A percentile compares a stretch with the other conserved stretches of the same genome.
phyloP scores from a whole-genome alignment of 73 alveolate species.

The Symbiodinium pilosum region DNA sequence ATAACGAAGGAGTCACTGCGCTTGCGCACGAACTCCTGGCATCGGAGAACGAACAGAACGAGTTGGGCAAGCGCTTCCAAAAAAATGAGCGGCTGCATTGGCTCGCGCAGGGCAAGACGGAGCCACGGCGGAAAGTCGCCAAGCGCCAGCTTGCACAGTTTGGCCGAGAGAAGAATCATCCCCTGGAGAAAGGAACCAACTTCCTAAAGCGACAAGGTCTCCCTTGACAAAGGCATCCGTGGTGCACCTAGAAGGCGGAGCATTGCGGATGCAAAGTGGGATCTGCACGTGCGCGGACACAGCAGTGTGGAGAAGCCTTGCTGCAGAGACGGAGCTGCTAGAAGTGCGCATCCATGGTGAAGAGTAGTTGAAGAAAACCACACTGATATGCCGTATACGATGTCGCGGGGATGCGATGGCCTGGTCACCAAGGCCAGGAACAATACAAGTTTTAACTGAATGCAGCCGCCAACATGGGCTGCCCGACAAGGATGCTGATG shows the following conservation, averaged over 20 bases:
- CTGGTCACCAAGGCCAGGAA: background rate
- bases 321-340: background rate
- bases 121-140: background rate
- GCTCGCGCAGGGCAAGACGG: background rate
- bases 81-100: background rate
- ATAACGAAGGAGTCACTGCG: background rate
- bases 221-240: conserved; percentile 37
- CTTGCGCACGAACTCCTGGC: background rate
- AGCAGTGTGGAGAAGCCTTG: background rate
- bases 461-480: background rate
- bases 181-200: background rate
- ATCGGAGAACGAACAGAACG: background rate
- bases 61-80: background rate
- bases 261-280: background rate
- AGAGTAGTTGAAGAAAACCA: background rate
- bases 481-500: too few relatives aligned
- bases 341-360: background rate
- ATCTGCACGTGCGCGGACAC: background rate
- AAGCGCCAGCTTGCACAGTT: background rate
- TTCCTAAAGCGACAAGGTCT: background rate
- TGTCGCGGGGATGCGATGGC: background rate
- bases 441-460: background rate
- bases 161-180: background rate
- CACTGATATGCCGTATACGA: background rate
- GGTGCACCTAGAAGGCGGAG: background rate